These are phyloP conservation scores for Colletotrichum cereale DNA, from an alignment of 2,329 filamentous ascomycete genomes.

Conservation along the genomic window DNA sequence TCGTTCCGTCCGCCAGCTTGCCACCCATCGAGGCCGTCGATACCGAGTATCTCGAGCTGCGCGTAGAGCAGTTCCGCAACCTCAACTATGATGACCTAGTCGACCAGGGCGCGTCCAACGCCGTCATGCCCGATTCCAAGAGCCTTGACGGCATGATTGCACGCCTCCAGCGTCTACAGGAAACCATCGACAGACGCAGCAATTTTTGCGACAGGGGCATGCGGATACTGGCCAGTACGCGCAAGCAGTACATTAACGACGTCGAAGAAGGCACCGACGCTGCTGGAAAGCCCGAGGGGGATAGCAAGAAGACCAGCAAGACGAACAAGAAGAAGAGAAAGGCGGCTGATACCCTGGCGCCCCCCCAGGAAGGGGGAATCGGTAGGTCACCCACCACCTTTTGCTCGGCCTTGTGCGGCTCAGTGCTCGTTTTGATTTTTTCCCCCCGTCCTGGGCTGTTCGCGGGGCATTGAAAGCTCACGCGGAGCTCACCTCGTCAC, in stretches of 20 bases:
- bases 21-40: slow-evolving; percentile 68
- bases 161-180: slow-evolving; percentile 73
- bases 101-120: slow-evolving; percentile 69
- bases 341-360: slow-evolving; percentile 70
- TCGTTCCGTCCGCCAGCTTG: slow-evolving; percentile 62
- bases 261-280: slow-evolving; percentile 59
- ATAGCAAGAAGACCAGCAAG: slow-evolving; percentile 62
- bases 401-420: slow-evolving; percentile 22
- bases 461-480: slow-evolving; percentile 28
- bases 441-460: slow-evolving; percentile 14
- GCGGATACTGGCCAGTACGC: slow-evolving; percentile 74
- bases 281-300: slow-evolving; percentile 60
- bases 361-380: slow-evolving; percentile 64
- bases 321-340: slow-evolving; percentile 81
- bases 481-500: slow-evolving; percentile 22
- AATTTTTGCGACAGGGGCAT: slow-evolving; percentile 79
- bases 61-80: slow-evolving; percentile 69
- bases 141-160: slow-evolving; percentile 73
- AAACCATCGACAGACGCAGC: slow-evolving; percentile 75
- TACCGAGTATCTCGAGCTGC: slow-evolving; percentile 76
- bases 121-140: slow-evolving; percentile 72
- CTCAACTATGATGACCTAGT: slow-evolving; percentile 78
- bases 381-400: slow-evolving; percentile 37
- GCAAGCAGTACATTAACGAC: slow-evolving; percentile 73
- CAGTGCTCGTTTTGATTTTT: slow-evolving; percentile 24